Evolutionary conservation across 2,329 filamentous ascomycete species (phyloP), one percentile per base, ranked within the genome.

Genomic region (Phialophora chinensis): DNA sequence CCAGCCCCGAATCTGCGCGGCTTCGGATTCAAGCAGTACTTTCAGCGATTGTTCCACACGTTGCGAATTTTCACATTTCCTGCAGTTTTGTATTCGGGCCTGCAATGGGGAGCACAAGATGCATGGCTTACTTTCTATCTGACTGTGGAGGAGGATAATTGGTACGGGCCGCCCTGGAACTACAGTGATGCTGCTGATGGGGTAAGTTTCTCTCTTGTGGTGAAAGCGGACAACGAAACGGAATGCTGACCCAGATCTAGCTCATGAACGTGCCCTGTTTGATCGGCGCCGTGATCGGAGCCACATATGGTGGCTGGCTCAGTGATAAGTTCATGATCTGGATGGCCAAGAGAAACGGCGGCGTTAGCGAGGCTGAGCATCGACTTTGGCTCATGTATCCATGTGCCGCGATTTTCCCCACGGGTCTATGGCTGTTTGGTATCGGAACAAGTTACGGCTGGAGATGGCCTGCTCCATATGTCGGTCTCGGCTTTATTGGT

Each of bases 111-210:
- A 3, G 79, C 84, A 33, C 86, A 87, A 73, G 85, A 87, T 69
- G 84, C 85, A n/a, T 87, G 85, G 75, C 76, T 88, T 25, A 84
- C 83, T 1, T 87, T 88, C 73, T 87, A 87, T 68, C 77, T 86
- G 35, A 87, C 85, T 0, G 80, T 87, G 1, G 81, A 86, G 72
- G 83, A 87, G 70, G 84, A 86, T 67, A 82, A 82, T 69, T 87
- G 84, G 82, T 83, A 81, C 29, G 80, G 76, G 0, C 75, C 77
- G 10, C 86, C 86, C 0, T 87, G 83, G 81, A 82, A 85, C 73
- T 88, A 87, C 72, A 79, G 76, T 42, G 81, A 85, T 64, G 80
- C 81, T 1, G 81, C 80, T 1, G 83, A 85, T 3, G 85, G 84
- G 0, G 82, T 62, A 29, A 62, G 50, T 56, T 23, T 33, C 4